phyloP scores from a whole-genome alignment of 352 stramenopile species.

The Thalassiosira sp. region DNA sequence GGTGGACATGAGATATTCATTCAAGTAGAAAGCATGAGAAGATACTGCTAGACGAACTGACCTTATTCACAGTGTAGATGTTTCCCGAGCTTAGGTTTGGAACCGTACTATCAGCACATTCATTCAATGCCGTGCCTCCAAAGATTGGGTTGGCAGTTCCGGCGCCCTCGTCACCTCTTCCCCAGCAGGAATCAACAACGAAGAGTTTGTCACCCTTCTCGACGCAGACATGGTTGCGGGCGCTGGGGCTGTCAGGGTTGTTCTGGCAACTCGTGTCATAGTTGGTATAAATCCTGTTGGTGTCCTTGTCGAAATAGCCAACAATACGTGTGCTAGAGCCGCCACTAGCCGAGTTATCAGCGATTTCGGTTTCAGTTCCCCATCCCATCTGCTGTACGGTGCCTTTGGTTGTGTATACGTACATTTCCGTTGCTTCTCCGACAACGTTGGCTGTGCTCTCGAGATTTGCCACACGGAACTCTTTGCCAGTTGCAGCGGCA shows the following conservation, averaged over 20 bases:
- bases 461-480: conserved; percentile 62
- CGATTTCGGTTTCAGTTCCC: conserved; percentile 42
- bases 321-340: conserved; percentile 49
- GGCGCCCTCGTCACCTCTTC: conserved; percentile 42
- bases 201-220: conserved; percentile 65
- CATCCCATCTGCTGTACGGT: conserved; percentile 62
- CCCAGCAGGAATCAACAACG: conserved; percentile 59
- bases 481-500: conserved; percentile 39
- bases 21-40: neutral
- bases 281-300: conserved; percentile 60
- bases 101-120: conserved; percentile 47
- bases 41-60: conserved; percentile 4
- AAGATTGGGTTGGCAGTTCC: conserved; percentile 53
- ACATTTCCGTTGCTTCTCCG: conserved; percentile 48
- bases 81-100: conserved; percentile 50
- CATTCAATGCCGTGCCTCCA: conserved; percentile 50
- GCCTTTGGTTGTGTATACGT: conserved; percentile 58
- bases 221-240: conserved; percentile 47
- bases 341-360: conserved; percentile 41
- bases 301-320: conserved; percentile 56
- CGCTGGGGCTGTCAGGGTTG: conserved; percentile 27
- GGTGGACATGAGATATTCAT: conserved; percentile 3
- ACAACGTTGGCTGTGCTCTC: conserved; percentile 50
- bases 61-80: conserved; percentile 65
- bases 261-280: conserved; percentile 59